A percentile compares a stretch with the other conserved stretches of the same genome.
Conservation (phyloP, 2,329 filamentous ascomycete species). For the Tolypocladium nubicola region DNA sequence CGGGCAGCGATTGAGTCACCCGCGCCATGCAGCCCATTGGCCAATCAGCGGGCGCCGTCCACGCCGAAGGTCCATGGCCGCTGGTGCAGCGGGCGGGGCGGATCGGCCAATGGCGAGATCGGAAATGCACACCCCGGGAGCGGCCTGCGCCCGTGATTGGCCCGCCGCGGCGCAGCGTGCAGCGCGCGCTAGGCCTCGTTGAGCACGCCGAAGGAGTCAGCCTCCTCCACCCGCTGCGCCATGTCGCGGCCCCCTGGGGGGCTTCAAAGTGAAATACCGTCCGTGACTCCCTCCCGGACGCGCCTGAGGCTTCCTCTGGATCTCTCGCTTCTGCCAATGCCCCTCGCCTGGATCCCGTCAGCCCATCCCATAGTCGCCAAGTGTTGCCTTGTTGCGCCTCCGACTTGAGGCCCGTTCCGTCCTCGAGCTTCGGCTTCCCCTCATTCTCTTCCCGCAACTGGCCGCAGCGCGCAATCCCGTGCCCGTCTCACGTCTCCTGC, state of each 20-base stretch:
- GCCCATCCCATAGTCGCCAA: not conserved
- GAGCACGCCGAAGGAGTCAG: slow-evolving; percentile 35
- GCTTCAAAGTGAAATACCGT: slow-evolving; percentile 22
- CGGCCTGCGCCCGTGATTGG: slow-evolving; percentile 16
- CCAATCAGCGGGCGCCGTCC: slow-evolving; percentile 18
- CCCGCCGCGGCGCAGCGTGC: not conserved
- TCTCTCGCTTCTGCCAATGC: slow-evolving; percentile 7
- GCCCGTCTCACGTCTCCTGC: not conserved
- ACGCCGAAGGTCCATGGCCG: slow-evolving; percentile 23
- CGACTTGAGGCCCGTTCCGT: not conserved
- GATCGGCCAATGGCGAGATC: slow-evolving; percentile 14
- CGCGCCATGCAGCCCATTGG: slow-evolving; percentile 14
- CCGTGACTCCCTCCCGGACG: slow-evolving; percentile 19
- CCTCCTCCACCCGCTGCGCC: slow-evolving; percentile 17
- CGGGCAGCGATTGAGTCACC: slow-evolving; percentile 18
- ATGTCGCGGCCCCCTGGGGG: slow-evolving; percentile 16
- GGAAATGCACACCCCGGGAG: slow-evolving; percentile 4
- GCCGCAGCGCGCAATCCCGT: not conserved
- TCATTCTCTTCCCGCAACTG: not conserved
- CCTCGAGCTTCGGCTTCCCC: slow-evolving; percentile 3
- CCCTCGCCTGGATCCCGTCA: not conserved
- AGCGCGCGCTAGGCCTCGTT: slow-evolving; percentile 22
- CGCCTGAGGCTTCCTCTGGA: slow-evolving; percentile 20
- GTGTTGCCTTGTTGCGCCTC: not conserved
- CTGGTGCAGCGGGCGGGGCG: slow-evolving; percentile 10